Base-by-base conservation (phyloP, 2,329 filamentous ascomycete genomes). In the Zymoseptoria pseudotritici region DNA sequence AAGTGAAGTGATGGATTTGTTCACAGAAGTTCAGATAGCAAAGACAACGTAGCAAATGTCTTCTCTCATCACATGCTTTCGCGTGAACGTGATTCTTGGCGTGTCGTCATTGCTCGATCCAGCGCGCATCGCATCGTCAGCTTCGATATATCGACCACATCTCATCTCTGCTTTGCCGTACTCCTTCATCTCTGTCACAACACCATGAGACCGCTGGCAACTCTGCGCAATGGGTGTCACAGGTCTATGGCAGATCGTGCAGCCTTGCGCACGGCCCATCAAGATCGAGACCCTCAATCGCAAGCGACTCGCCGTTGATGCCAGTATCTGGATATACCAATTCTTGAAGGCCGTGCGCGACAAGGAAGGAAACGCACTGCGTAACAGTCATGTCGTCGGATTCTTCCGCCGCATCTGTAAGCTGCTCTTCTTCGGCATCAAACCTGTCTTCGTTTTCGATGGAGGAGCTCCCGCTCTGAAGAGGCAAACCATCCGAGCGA, bases 291-390 rank as follows among this genome's bases (percentile, higher is more conserved):
- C 93, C 13, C 86, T 99, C 62, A 97, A 97, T 75, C 90, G 89
- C 68, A 97, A 96, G 77, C 91, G 94, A 17, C 88, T 99, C 55
- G 95, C 94, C 53, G 91, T 99, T 66, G 94, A 99, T 77, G 94
- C 95, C 60, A 97, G 92, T 11, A 99, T 99, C 73, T 99, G 94
- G 94, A 97, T 99, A 69, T 99, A 99, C 80, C 94, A 99, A 73
- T 99, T 99, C 71, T 85, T 99, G 69, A 99, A 99, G 78, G 94
- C 95, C 9, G 94, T 99, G 10, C 92, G 94, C 69, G 94, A 99
- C 77, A 97, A 97, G 71, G 94, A 99, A 76, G 94, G 94, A 57
- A 96, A 99, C 72, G 94, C 94, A 1, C 81, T 99, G 56, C 90
- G 92, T 65, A 99, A 97, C 78, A 93, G 90, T 29, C 94, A 99